A percentile compares a stretch with the other conserved stretches of the same genome.
These are phyloP conservation scores for Boletus rex-veris DNA, from an alignment of 768 basidiomycete genomes.

Conservation along the genomic window DNA sequence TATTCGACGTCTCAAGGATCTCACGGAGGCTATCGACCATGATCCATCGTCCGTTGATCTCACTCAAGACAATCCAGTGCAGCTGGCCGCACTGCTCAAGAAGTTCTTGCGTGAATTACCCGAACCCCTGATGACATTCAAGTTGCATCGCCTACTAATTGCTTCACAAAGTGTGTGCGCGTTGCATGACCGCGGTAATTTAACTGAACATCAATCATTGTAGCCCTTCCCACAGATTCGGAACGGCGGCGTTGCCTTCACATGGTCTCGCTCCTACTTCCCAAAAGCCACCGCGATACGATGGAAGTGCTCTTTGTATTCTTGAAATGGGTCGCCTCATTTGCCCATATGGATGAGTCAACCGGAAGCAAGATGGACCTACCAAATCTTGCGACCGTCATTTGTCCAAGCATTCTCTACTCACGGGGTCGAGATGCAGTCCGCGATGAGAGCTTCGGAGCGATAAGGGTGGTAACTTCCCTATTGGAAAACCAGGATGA, in stretches of 20 bases:
- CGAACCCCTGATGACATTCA: conserved; percentile 93
- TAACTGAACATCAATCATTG: conserved; percentile 10
- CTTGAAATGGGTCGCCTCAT: conserved; percentile 99
- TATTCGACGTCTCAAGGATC: conserved; percentile 86
- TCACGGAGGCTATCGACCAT: conserved; percentile 91
- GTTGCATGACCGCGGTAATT: not conserved
- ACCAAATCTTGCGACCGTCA: conserved; percentile 92
- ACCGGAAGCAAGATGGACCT: conserved; percentile 99
- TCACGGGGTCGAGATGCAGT: conserved; percentile 80
- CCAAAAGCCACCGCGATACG: conserved; percentile 93
- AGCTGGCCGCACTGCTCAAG: conserved; percentile 94
- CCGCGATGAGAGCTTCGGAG: conserved; percentile 88
- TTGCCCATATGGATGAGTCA: conserved; percentile 95
- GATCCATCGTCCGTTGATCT: conserved; percentile 90
- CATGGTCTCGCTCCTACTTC: conserved; percentile 79
- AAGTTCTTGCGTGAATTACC: conserved; percentile 96
- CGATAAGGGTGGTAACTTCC: conserved; percentile 80
- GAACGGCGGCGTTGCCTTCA: conserved; percentile 85
- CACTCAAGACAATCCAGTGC: conserved; percentile 92
- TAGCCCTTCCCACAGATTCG: conserved; percentile 68
- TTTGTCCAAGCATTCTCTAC: conserved; percentile 97
- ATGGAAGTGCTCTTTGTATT: conserved; percentile 98
- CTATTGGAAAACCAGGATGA: conserved; percentile 93
- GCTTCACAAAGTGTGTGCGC: conserved; percentile 75
- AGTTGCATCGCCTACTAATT: conserved; percentile 84